These are phyloP conservation scores for Tilletia horrida DNA, from an alignment of 1,284 basidiomycete species.

Conservation along the genomic window DNA sequence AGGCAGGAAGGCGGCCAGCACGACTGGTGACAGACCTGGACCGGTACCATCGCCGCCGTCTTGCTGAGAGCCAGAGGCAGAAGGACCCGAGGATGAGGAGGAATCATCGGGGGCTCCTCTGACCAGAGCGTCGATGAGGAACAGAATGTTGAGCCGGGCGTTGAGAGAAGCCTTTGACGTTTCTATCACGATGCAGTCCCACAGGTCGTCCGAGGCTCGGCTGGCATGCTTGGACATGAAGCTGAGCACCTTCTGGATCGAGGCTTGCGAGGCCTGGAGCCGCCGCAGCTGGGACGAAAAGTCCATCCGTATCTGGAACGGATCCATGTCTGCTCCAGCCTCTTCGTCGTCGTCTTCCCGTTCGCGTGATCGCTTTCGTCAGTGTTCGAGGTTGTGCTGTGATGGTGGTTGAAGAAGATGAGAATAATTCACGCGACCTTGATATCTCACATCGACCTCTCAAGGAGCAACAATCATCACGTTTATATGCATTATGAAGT, in stretches of 20 bases:
- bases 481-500: not conserved
- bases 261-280: conserved; percentile 66
- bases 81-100: not conserved
- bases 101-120: conserved; percentile 16
- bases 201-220: conserved; percentile 75
- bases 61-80: not conserved
- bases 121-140: conserved; percentile 77
- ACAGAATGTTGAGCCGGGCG: conserved; percentile 84
- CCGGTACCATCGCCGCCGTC: conserved; percentile 23
- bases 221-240: conserved; percentile 81
- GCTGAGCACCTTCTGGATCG: conserved; percentile 80
- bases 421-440: not conserved
- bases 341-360: not conserved
- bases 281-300: conserved; percentile 48
- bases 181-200: conserved; percentile 89
- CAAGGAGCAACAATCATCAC: not conserved
- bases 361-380: not conserved
- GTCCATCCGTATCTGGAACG: conserved; percentile 50
- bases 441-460: too few relatives aligned
- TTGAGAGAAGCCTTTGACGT: conserved; percentile 84
- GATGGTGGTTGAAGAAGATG: not conserved
- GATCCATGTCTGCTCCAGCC: conserved; percentile 31
- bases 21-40: conserved; percentile 3
- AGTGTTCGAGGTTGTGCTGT: too few relatives aligned
- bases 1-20: conserved; percentile 22